phyloP scores from a whole-genome alignment of 2,329 filamentous ascomycete genomes.

The Xylaria sp. region DNA sequence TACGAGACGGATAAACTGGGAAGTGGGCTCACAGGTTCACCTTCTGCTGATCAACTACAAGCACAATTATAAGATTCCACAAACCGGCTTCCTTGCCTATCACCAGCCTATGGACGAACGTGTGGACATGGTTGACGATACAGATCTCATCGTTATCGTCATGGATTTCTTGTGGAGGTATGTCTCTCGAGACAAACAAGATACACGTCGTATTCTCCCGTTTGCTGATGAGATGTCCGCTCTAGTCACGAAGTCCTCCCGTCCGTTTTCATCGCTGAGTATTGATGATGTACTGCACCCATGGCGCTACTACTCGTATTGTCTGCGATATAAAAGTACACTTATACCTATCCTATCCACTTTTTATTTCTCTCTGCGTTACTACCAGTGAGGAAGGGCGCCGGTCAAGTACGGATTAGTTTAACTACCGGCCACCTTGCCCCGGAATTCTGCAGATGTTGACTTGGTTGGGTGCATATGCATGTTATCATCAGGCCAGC shows the following conservation, averaged over 20 bases:
- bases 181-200: not conserved
- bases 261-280: not conserved
- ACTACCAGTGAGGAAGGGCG: too few species aligned
- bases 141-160: not conserved
- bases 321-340: not conserved
- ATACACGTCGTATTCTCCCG: not conserved
- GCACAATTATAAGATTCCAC: not conserved
- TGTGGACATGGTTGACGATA: not conserved
- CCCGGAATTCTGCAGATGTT: conserved; percentile 5
- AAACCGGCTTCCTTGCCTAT: not conserved
- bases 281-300: too few species aligned
- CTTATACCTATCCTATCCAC: not conserved
- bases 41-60: not conserved
- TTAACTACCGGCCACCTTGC: not conserved
- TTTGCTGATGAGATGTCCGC: not conserved
- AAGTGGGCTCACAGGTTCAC: not conserved
- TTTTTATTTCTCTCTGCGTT: not conserved
- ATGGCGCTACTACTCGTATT: too few species aligned
- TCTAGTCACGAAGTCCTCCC: not conserved
- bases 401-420: too few species aligned
- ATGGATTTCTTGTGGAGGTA: not conserved
- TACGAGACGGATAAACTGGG: conserved; percentile 3
- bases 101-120: not conserved
- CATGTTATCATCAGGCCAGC: conserved; percentile 7
- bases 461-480: conserved; percentile 11